Base-by-base conservation (phyloP, 441 rosid species). In the Populus hybrid region DNA sequence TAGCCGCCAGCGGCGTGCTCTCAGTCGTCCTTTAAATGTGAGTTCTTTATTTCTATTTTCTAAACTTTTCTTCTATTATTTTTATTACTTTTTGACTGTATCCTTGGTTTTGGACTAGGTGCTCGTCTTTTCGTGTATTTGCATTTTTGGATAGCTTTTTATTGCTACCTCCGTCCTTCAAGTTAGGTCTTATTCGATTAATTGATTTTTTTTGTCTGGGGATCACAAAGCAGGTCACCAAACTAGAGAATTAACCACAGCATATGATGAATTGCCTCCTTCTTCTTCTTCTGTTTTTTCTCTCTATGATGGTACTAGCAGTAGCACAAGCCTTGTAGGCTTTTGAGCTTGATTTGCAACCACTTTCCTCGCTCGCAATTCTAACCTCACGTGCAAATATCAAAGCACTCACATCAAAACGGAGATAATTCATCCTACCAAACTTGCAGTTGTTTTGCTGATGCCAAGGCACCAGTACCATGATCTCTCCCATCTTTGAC, bases 1-100 rank as follows among this genome's bases (percentile, higher is more conserved):
- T 77, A 80, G 84, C 87, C 85, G 85, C 87, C 85, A 83, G 76
- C 38, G 81, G 84, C 83, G 84, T 76, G 82, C 81, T 71, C 67
- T 40, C 75, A 65, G 67, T 59, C 68, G 19, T 77, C 21, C 72
- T 46, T 78, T 35, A 26, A 69, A 70, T 38, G 26, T 21, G 18
- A 42, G 19, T 35, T 9, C 3, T 30, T 30, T 30, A 30, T n/a
- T 23, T 0, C 24, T 30, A 11, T 61, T 38, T 16, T 7, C 12
- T 30, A 30, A 2, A 65, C 32, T 26, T 21, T 26, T 65, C 30
- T 21, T 65, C 5, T 30, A 30, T 30, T 30, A 30, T 4, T 5
- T 24, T 9, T 1, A 8, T 26, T 65, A 9, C 68, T 65, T 23
- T 65, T 9, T 30, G 32, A 30, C 32, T n/a, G 14, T 9, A 23